Evolutionary conservation across 2,329 filamentous ascomycete genomes (phyloP).

Genomic region (Penicillium psychrosexuale): DNA sequence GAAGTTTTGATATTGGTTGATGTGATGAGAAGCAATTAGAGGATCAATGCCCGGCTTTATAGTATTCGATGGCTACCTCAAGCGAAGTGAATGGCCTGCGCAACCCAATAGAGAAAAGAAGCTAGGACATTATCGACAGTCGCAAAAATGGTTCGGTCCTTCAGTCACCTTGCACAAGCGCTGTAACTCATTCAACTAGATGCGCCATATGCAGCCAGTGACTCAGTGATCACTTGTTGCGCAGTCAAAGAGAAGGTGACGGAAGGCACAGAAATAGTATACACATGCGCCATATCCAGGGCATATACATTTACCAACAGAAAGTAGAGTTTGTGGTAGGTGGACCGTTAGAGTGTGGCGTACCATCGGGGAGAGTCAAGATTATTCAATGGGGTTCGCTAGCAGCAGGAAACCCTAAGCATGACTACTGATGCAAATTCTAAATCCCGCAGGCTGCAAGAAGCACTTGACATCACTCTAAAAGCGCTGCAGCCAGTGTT

Average conservation of each 20-base stretch:
- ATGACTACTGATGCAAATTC: slow-evolving; percentile 1
- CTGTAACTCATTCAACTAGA: slow-evolving; percentile 10
- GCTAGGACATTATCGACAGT: slow-evolving; percentile 8
- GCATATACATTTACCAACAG: slow-evolving; percentile 23
- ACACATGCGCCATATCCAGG: slow-evolving; percentile 17
- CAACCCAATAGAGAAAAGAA: slow-evolving; percentile 14
- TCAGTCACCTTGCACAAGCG: slow-evolving; percentile 5
- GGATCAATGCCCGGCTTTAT: slow-evolving; percentile 19
- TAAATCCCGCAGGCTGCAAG: slow-evolving; percentile 7
- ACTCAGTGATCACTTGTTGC: slow-evolving; percentile 5
- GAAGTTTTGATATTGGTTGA: slow-evolving; percentile 3
- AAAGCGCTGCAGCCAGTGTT: not conserved
- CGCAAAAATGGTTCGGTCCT: not conserved
- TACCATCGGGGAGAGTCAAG: slow-evolving; percentile 7
- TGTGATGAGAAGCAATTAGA: slow-evolving; percentile 5
- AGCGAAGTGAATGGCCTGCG: slow-evolving; percentile 17
- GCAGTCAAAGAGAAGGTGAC: slow-evolving; percentile 20
- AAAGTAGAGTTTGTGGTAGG: slow-evolving; percentile 26
- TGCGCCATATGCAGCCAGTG: slow-evolving; percentile 18
- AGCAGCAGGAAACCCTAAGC: slow-evolving; percentile 10
- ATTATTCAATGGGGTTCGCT: not conserved
- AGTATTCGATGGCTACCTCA: slow-evolving; percentile 20
- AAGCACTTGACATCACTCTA: slow-evolving; percentile 16
- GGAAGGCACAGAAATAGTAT: slow-evolving; percentile 11
- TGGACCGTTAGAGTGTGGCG: slow-evolving; percentile 27